Evolutionary conservation across 768 basidiomycete species (phyloP).

Genomic region (Rossbeevera mucosa): DNA sequence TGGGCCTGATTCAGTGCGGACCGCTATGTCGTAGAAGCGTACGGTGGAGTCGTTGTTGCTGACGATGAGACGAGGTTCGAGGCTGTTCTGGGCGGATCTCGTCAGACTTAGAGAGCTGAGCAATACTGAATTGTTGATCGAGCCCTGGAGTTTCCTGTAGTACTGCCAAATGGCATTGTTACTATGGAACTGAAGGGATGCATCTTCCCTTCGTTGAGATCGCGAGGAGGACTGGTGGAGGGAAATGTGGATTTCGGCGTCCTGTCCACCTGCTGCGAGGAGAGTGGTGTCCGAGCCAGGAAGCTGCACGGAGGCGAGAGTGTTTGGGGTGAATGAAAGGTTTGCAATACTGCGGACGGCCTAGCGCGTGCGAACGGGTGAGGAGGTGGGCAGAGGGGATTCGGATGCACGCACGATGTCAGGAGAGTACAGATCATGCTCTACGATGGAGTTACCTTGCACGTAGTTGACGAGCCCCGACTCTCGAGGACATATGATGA

Average conservation of each 20-base stretch:
- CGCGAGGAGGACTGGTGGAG: conserved; percentile 33
- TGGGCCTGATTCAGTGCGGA: conserved; percentile 42
- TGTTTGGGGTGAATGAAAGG: conserved; percentile 58
- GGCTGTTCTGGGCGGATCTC: conserved; percentile 55
- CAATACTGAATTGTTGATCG: conserved; percentile 79
- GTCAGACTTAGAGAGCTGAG: conserved; percentile 62
- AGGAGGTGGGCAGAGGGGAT: conserved; percentile 12
- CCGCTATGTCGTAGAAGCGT: conserved; percentile 72
- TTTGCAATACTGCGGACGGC: conserved; percentile 46
- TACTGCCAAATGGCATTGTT: conserved; percentile 46
- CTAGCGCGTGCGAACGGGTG: conserved; percentile 28
- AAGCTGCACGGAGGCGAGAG: conserved; percentile 53
- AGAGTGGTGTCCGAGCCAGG: conserved; percentile 50
- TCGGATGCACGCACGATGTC: conserved; percentile 38
- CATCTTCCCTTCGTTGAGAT: conserved; percentile 16
- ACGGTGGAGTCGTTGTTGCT: conserved; percentile 85
- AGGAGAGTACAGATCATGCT: conserved; percentile 52
- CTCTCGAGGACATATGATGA: conserved; percentile 68
- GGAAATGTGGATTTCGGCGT: conserved; percentile 67
- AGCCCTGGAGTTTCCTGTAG: conserved; percentile 50
- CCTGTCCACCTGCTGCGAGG: conserved; percentile 74
- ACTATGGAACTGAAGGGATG: conserved; percentile 8
- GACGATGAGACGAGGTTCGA: conserved; percentile 73
- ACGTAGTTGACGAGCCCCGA: conserved; percentile 64
- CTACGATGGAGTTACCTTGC: conserved; percentile 47